phyloP scores from a whole-genome alignment of 352 stramenopile species.

The Pythium periplocum region DNA sequence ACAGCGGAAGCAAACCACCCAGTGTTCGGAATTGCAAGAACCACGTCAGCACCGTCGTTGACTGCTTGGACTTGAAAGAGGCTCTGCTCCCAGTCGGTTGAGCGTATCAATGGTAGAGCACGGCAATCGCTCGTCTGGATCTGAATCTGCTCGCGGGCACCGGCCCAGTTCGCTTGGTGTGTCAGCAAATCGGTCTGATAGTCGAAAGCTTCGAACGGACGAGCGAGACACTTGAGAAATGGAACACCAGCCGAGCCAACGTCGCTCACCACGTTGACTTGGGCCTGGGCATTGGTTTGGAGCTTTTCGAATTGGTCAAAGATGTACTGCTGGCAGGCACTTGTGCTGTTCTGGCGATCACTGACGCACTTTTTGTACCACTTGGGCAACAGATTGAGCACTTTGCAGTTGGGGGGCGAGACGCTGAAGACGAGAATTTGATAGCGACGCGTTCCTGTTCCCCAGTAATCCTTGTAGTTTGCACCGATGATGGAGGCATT shows the following conservation, averaged over 20 bases:
- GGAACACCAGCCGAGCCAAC: conserved; percentile 34
- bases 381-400: neutral
- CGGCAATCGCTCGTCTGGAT: conserved; percentile 53
- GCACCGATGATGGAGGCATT: no score
- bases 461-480: no score
- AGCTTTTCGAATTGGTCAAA: conserved; percentile 43
- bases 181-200: conserved; percentile 61
- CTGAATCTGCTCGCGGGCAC: conserved; percentile 38
- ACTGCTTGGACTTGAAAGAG: conserved; percentile 39
- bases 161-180: conserved; percentile 48
- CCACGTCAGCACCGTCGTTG: conserved; percentile 34
- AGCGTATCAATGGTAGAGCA: conserved; percentile 32
- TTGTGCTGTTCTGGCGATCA: conserved; percentile 12
- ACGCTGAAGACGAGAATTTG: no score
- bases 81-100: conserved; percentile 32
- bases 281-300: conserved; percentile 23
- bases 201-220: conserved; percentile 28
- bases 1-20: conserved; percentile 34
- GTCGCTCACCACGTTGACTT: conserved; percentile 30
- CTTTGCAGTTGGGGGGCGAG: no score
- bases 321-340: conserved; percentile 39
- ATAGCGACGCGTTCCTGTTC: no score
- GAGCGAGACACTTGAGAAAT: conserved; percentile 43
- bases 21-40: conserved; percentile 33
- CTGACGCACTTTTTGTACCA: conserved; percentile 1